Evolutionary conservation across 306 rosid genomes (phyloP).

Genomic region (Spatholobus suberectus): DNA sequence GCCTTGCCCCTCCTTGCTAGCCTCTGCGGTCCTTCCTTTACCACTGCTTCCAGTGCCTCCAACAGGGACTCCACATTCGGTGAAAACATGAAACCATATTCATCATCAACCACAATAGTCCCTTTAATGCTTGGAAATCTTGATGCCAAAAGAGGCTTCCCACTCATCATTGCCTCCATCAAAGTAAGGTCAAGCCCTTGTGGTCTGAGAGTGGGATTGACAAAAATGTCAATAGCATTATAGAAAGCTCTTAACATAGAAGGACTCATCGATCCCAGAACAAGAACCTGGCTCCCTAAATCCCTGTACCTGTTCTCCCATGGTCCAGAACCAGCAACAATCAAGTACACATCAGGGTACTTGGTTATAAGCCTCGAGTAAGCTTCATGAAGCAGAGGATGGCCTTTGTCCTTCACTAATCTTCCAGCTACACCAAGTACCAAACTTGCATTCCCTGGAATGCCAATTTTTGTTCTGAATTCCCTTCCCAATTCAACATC

Average conservation of each 20-base stretch:
- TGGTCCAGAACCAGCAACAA: constrained; percentile 87
- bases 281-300: constrained; percentile 64
- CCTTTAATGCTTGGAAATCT: constrained; percentile 86
- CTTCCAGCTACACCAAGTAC: constrained; percentile 86
- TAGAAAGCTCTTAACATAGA: constrained; percentile 64
- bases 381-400: constrained; percentile 79
- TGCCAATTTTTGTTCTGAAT: constrained; percentile 57
- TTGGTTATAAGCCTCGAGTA: constrained; percentile 53
- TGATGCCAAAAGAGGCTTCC: constrained; percentile 78
- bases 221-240: constrained; percentile 72
- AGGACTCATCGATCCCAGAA: constrained; percentile 73
- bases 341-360: constrained; percentile 54
- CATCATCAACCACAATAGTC: constrained; percentile 69
- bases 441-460: constrained; percentile 63
- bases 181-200: constrained; percentile 86
- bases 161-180: constrained; percentile 89
- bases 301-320: constrained; percentile 75
- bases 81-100: constrained; percentile 74
- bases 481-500: constrained; percentile 54
- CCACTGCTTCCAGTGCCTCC: constrained; percentile 67
- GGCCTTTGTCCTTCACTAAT: constrained; percentile 86
- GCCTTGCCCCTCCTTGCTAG: constrained; percentile 67
- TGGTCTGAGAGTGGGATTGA: constrained; percentile 79
- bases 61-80: constrained; percentile 71
- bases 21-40: constrained; percentile 61